Evolutionary conservation across 495 filamentous ascomycete species (phyloP), one percentile per base, ranked within the genome.

Genomic region (Penicillium egyptiacum): DNA sequence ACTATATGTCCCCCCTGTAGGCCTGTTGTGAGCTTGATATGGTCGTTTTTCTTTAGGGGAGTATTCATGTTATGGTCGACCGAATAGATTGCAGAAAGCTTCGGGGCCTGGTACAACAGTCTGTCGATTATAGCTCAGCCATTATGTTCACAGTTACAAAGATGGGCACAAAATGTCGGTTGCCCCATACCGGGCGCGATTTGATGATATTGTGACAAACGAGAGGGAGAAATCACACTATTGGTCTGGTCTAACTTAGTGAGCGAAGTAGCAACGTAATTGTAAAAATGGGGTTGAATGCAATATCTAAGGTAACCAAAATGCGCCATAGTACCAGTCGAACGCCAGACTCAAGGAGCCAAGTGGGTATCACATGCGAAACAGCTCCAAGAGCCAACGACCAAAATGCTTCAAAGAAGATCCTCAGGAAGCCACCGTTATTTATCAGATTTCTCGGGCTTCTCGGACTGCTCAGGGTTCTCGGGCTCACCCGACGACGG

Each of bases 401-500:
- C 16, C 25, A 47, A 19, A 17, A 30, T 30, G 4, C 16, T 17
- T 17, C n/a, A 20, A 31, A 7, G 28, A 10, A 30, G 1, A 19
- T 11, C 23, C 23, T 17, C 8, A 12, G 12, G 6, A 45, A 23
- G 17, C n/a, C 14, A 31, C 11, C n/a, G 4, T 31, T 48, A 31
- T 1, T 31, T 48, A 10, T 26, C 43, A 8, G 42, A 17, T n/a
- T 37, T n/a, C 5, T 16, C 33, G 6, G 1, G 33, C 33, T 37
- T 37, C 33, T 37, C 14, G 14, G 33, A 6, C 33, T 39, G 16
- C n/a, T 39, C 16, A 0, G 6, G n/a, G 5, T 39, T 17, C 16
- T 37, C 14, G 6, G 33, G 14, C 14, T 60, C 66, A 22, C 58
- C 50, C 7, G 33, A 53, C 12, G 47, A 53, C 12, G 65, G 50